phyloP scores from a whole-genome alignment of 345 rosid genomes.

The Aethionema arabicum region DNA sequence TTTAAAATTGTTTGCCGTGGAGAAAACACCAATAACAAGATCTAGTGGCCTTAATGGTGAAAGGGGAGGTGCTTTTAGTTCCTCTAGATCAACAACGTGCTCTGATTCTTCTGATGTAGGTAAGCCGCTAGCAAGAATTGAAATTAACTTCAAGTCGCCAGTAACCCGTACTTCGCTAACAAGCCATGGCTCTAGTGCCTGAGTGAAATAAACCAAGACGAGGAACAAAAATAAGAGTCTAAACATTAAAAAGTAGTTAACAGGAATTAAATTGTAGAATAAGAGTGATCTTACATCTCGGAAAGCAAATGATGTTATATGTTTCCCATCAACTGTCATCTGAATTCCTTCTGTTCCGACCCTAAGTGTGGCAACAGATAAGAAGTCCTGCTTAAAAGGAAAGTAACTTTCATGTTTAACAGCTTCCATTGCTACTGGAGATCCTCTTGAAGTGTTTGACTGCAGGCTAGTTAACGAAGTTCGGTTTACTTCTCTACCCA shows the following conservation, averaged over 20 bases:
- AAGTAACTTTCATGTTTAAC: constrained; percentile 56
- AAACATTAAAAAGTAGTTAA: constrained; percentile 22
- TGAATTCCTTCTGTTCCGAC: constrained; percentile 93
- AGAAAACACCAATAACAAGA: constrained; percentile 91
- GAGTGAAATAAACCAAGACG: constrained; percentile 12
- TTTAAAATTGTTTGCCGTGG: constrained; percentile 93
- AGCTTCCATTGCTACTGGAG: constrained; percentile 40
- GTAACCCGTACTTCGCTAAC: constrained; percentile 79
- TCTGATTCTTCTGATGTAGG: constrained; percentile 90
- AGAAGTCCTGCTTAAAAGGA: constrained; percentile 82
- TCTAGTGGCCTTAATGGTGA: constrained; percentile 53
- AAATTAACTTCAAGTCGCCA: constrained; percentile 71
- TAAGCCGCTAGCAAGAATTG: constrained; percentile 81
- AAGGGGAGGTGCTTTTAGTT: constrained; percentile 64
- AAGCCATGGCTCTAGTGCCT: constrained; percentile 99
- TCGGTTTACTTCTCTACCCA: constrained; percentile 62
- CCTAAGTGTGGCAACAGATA: constrained; percentile 87
- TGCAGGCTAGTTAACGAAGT: constrained; percentile 33
- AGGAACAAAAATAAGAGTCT: constrained; percentile 22
- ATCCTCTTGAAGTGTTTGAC: constrained; percentile 40
- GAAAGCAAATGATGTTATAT: constrained; percentile 87
- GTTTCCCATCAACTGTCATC: constrained; percentile 96
- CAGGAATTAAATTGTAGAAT: constrained; percentile 8
- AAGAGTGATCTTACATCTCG: constrained; percentile 67
- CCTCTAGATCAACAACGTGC: constrained; percentile 61